Evolutionary conservation across 1,284 basidiomycete genomes (phyloP), one percentile per base, ranked within the genome.

Genomic region (Ganoderma lucidum): DNA sequence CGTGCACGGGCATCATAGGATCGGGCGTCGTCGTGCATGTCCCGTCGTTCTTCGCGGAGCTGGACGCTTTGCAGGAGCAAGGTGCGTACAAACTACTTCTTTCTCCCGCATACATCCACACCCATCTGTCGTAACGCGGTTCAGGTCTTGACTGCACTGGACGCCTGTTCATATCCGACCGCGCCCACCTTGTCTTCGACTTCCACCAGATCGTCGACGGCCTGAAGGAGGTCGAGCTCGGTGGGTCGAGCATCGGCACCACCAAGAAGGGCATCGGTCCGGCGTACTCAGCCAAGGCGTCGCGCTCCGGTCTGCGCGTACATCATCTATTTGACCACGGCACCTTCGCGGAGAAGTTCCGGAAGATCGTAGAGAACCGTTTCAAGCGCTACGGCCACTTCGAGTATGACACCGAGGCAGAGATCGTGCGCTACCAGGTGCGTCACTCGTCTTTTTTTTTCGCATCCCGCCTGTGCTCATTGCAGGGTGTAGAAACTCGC

Each of bases 171-270:
- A 86, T 99, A 75, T 99, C 97, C 30, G 96, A 99, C 83, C 93
- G 97, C 73, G 96, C 97, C 2, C 96, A 98, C 75, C 91, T 99
- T 73, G 97, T 99, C 60, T 96, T 99, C 78, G 97, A 99, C 81
- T 99, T 99, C 82, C 97, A 99, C 83, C 97, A 99, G 84, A 98
- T 99, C 77, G 98, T 99, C 53, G 98, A 99, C 78, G 98, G 98
- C 19, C 84, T 99, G 77, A 99, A 99, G 82, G 97, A 99, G 82
- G 95, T 97, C 61, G 97, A 99, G 82, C 89, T 99, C 17, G 98
- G 98, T 44, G 95, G 95, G 23, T 93, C 90, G 3, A 94, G 94
- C 81, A 99, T 99, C 80, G 97, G 97, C 61, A 99, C 97, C 56
- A 99, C 97, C 67, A 96, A 95, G 88, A 97, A 93, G 82, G 97